Evolutionary conservation across 2,329 filamentous ascomycete genomes (phyloP).

Genomic region (Macrophomina pseudophaseolina): DNA sequence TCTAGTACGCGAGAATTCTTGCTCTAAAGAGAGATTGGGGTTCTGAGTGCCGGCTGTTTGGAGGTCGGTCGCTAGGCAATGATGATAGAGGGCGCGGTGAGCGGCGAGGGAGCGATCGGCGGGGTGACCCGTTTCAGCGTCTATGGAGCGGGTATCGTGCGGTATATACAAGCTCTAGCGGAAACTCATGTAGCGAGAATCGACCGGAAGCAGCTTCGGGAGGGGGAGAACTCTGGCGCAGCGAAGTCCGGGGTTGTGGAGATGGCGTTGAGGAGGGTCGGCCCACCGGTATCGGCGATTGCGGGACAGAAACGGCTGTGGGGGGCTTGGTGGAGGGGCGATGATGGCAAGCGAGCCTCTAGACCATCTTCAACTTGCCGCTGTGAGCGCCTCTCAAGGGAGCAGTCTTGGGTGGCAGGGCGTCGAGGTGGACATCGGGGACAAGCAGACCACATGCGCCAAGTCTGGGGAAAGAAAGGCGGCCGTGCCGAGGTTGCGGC

Average conservation of each 20-base stretch:
- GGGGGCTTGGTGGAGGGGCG: neutral
- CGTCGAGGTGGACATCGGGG: neutral
- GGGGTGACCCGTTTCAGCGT: neutral
- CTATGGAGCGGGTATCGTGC: neutral
- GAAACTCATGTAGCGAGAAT: neutral
- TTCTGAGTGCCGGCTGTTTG: neutral
- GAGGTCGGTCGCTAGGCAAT: neutral
- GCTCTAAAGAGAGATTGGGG: neutral
- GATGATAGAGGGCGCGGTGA: neutral
- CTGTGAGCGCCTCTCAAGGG: neutral
- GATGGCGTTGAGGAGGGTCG: neutral
- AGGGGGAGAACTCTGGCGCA: neutral
- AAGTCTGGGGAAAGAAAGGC: slow-evolving; percentile 14
- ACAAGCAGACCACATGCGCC: too few species aligned
- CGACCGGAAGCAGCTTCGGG: neutral
- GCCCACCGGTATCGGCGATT: neutral
- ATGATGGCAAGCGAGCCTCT: neutral
- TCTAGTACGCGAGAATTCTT: too few species aligned
- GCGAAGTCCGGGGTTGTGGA: neutral
- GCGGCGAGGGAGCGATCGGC: neutral
- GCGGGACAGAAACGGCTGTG: neutral
- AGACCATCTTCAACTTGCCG: neutral
- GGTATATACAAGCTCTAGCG: neutral
- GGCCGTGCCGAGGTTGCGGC: slow-evolving; percentile 7
- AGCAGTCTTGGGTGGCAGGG: neutral